phyloP scores from a whole-genome alignment of 441 rosid species.

The Viola pubescens region DNA sequence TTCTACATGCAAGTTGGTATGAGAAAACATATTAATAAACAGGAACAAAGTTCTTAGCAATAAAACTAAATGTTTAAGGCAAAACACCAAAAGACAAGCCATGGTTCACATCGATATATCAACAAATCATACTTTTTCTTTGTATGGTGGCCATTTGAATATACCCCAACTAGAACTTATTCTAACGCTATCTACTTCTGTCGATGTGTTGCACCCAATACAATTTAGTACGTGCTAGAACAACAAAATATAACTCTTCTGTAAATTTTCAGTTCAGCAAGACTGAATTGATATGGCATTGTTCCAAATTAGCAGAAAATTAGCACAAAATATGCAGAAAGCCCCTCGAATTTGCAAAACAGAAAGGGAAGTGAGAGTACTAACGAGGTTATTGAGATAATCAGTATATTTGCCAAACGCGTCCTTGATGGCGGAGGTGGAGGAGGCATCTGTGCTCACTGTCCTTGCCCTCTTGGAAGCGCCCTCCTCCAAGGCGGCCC shows the following conservation, averaged over 20 bases:
- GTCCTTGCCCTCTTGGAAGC: slow-evolving; percentile 38
- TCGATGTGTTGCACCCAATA: too few relatives aligned
- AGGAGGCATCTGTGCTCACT: slow-evolving; percentile 26
- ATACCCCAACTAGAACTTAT: too few relatives aligned
- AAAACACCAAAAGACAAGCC: neutral
- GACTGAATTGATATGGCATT: too few relatives aligned
- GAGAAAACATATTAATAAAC: neutral
- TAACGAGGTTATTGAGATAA: slow-evolving; percentile 63
- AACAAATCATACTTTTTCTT: too few relatives aligned
- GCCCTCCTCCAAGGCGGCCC: slow-evolving; percentile 21
- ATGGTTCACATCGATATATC: neutral
- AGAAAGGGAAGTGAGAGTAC: neutral
- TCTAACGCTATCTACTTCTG: too few relatives aligned
- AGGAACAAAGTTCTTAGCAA: neutral
- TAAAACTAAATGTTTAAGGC: neutral
- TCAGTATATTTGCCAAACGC: slow-evolving; percentile 52
- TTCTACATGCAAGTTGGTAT: slow-evolving; percentile 32
- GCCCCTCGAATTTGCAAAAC: neutral
- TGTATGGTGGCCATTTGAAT: too few relatives aligned
- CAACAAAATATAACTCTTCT: too few relatives aligned
- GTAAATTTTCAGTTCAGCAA: too few relatives aligned
- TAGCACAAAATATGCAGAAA: neutral
- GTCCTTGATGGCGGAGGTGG: slow-evolving; percentile 44
- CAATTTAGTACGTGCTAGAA: too few relatives aligned
- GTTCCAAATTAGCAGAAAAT: neutral